phyloP scores from a whole-genome alignment of 768 basidiomycete species.

The Rhodotorula kratochvilovae region DNA sequence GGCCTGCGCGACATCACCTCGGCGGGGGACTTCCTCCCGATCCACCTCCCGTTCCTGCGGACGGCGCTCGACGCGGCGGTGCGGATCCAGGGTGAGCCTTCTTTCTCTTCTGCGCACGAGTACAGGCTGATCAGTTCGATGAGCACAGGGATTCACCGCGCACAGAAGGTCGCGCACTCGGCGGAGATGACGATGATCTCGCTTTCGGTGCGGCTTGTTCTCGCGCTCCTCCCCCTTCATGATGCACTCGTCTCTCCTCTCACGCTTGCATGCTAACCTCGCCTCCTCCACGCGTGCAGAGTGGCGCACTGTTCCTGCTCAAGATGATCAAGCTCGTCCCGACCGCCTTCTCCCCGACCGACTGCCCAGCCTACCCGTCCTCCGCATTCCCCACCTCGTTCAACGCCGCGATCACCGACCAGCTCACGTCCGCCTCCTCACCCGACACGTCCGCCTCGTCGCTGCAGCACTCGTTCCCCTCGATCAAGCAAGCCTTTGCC shows the following conservation, averaged over 20 bases:
- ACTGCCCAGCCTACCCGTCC: constrained; percentile 12
- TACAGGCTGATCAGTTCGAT: background rate
- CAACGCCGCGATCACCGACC: background rate
- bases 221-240: no score
- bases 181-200: constrained; percentile 33
- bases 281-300: constrained; percentile 11
- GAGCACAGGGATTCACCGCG: constrained; percentile 13
- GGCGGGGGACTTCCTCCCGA: constrained; percentile 21
- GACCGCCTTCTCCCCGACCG: constrained; percentile 14
- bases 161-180: constrained; percentile 26
- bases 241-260: no score
- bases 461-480: constrained; percentile 1
- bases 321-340: constrained; percentile 39
- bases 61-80: constrained; percentile 27
- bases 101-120: no score
- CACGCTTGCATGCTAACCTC: background rate
- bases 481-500: constrained; percentile 20
- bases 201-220: constrained; percentile 24
- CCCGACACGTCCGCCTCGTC: constrained; percentile 23
- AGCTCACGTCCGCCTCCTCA: constrained; percentile 12
- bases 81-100: constrained; percentile 21
- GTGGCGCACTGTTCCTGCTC: constrained; percentile 34
- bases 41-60: constrained; percentile 17
- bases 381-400: background rate
- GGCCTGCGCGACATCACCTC: constrained; percentile 30